Conservation (phyloP, 176 grass and related monocot genomes). For the Oryza rufipogon region DNA sequence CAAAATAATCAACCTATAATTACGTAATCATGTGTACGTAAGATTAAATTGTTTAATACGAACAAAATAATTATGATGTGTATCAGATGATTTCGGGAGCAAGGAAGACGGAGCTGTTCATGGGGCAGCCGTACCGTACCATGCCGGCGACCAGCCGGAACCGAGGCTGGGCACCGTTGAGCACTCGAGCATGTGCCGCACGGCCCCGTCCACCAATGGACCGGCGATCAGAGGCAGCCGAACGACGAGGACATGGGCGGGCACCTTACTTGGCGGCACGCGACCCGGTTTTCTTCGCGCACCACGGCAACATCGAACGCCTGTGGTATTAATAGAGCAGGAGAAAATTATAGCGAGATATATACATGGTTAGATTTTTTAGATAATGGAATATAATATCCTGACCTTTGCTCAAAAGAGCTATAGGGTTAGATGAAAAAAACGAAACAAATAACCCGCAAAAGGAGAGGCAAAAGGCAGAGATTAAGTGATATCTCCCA, state of each 20-base stretch:
- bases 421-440: too few species aligned
- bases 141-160: constrained; percentile 47
- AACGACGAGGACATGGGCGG: constrained; percentile 61
- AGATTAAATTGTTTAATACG: background rate
- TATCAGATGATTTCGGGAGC: constrained; percentile 54
- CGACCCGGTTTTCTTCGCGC: constrained; percentile 75
- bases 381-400: too few species aligned
- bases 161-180: constrained; percentile 28
- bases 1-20: background rate
- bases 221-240: constrained; percentile 43
- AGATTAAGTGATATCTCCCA: too few species aligned
- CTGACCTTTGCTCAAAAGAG: too few species aligned
- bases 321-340: too few species aligned
- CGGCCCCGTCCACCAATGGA: constrained; percentile 30
- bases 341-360: too few species aligned
- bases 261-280: constrained; percentile 59
- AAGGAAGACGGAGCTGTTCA: constrained; percentile 59
- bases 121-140: constrained; percentile 60
- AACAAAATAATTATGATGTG: background rate
- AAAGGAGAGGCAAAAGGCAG: too few species aligned
- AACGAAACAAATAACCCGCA: too few species aligned
- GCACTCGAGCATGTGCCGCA: constrained; percentile 58
- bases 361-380: too few species aligned
- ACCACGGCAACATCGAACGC: constrained; percentile 53
- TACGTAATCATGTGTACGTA: too few species aligned